phyloP scores from a whole-genome alignment of 106 monocot genomes.

The Apostasia ramifera region DNA sequence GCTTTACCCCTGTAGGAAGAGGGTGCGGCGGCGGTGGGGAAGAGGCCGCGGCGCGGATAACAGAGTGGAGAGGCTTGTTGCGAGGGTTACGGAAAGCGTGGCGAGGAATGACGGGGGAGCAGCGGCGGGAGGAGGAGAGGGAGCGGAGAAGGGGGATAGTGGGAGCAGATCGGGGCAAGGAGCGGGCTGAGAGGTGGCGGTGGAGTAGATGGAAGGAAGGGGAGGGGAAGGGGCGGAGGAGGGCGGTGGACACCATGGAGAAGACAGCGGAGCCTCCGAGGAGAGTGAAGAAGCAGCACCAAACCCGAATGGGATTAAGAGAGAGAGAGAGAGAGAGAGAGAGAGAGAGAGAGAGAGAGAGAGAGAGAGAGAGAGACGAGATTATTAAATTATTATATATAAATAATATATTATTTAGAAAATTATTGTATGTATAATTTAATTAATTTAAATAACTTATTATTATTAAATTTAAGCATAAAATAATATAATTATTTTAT shows the following conservation, averaged over 20 bases:
- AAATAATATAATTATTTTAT: too few species aligned
- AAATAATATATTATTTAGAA: too few species aligned
- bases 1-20: conserved; percentile 46
- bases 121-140: conserved; percentile 6
- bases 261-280: conserved; percentile 8
- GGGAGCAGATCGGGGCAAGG: conserved; percentile 8
- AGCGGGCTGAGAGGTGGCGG: neutral
- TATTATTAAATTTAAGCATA: too few species aligned
- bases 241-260: conserved; percentile 45
- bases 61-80: neutral
- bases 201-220: conserved; percentile 4
- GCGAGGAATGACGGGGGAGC: neutral
- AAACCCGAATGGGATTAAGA: neutral
- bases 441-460: too few species aligned
- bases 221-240: conserved; percentile 21
- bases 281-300: neutral
- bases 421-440: too few species aligned
- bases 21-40: conserved; percentile 4
- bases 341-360: too few species aligned
- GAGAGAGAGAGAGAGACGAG: too few species aligned
- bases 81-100: neutral
- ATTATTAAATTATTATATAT: too few species aligned
- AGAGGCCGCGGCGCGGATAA: conserved; percentile 6
- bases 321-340: neutral
- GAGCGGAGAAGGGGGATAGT: conserved; percentile 8